A percentile compares a stretch with the other conserved stretches of the same genome.
phyloP scores from a whole-genome alignment of 805 yeast genomes.

The Blastobotrys robertii region DNA sequence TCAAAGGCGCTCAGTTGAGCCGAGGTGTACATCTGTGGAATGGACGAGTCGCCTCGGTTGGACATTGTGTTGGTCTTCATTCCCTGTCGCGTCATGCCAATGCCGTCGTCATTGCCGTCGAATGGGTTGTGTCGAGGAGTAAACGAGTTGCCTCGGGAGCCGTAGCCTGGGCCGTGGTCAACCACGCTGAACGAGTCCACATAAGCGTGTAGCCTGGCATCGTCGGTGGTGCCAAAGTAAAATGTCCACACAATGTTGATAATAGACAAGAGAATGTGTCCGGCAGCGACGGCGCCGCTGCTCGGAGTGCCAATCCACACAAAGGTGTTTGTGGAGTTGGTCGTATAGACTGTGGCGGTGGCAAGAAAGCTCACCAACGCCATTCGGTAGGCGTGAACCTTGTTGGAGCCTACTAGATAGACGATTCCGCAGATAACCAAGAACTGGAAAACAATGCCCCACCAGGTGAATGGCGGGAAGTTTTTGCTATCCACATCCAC shows the following conservation, averaged over 20 bases:
- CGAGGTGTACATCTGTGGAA: constrained; percentile 24
- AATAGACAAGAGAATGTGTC: constrained; percentile 74
- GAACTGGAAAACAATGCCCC: constrained; percentile 84
- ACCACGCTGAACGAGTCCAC: constrained; percentile 67
- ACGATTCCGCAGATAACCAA: constrained; percentile 43
- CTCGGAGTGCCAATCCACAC: constrained; percentile 60
- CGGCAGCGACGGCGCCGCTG: constrained; percentile 84
- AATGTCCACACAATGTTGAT: constrained; percentile 77
- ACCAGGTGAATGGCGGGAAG: constrained; percentile 88
- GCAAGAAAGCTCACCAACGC: constrained; percentile 46
- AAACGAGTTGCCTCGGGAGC: constrained; percentile 4
- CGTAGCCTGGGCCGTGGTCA: constrained; percentile 15
- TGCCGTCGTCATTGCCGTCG: background rate
- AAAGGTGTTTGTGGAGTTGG: constrained; percentile 72
- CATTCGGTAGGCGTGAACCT: constrained; percentile 56
- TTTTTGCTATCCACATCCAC: constrained; percentile 25
- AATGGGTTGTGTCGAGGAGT: constrained; percentile 4
- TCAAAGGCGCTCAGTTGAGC: constrained; percentile 34
- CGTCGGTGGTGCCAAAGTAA: constrained; percentile 84
- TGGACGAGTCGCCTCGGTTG: constrained; percentile 4
- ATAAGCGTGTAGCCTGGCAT: constrained; percentile 76
- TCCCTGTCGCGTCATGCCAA: no score
- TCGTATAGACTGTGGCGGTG: constrained; percentile 71
- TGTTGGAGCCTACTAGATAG: constrained; percentile 48
- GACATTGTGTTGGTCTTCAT: background rate